These are phyloP conservation scores for Simmondsia chinensis DNA, from an alignment of 148 eudicot species.

Conservation along the genomic window DNA sequence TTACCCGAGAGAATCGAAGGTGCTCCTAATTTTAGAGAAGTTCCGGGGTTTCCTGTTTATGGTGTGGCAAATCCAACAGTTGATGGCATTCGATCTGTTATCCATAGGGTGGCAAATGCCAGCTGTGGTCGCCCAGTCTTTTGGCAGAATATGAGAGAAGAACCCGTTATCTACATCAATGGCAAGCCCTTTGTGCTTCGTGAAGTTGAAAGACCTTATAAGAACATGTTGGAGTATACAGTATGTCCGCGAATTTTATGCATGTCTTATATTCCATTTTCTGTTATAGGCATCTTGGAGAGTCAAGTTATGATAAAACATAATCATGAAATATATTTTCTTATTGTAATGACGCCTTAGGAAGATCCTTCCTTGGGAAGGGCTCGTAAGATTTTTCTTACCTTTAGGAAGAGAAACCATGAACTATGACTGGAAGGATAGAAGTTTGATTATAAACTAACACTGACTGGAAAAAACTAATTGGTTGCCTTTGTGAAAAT, in stretches of 20 bases:
- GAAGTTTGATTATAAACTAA: too few species aligned
- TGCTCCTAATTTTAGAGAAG: conserved; percentile 97
- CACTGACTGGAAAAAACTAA: too few species aligned
- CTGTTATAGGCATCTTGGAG: too few species aligned
- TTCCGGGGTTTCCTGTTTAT: conserved; percentile 87
- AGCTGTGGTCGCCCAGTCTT: conserved; percentile 68
- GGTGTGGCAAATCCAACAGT: conserved; percentile 95
- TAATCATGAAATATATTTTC: too few species aligned
- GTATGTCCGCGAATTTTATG: conserved; percentile 30
- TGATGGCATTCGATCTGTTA: conserved; percentile 86
- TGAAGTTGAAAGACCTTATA: conserved; percentile 96
- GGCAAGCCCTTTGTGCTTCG: conserved; percentile 98
- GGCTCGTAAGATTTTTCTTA: too few species aligned
- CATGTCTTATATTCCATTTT: too few species aligned
- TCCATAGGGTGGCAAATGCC: conserved; percentile 66
- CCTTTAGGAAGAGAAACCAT: too few species aligned
- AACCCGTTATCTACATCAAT: conserved; percentile 91
- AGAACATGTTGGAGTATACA: conserved; percentile 93
- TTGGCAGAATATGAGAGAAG: conserved; percentile 99
- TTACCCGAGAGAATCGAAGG: conserved; percentile 90
- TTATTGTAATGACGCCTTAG: too few species aligned
- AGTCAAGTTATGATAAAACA: too few species aligned
- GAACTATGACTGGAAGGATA: too few species aligned
- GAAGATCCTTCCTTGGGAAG: too few species aligned
- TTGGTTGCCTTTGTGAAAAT: too few species aligned